These are phyloP conservation scores for Pestalotiopsis sp. DNA, from an alignment of 2,329 filamentous ascomycete species.

Conservation along the genomic window DNA sequence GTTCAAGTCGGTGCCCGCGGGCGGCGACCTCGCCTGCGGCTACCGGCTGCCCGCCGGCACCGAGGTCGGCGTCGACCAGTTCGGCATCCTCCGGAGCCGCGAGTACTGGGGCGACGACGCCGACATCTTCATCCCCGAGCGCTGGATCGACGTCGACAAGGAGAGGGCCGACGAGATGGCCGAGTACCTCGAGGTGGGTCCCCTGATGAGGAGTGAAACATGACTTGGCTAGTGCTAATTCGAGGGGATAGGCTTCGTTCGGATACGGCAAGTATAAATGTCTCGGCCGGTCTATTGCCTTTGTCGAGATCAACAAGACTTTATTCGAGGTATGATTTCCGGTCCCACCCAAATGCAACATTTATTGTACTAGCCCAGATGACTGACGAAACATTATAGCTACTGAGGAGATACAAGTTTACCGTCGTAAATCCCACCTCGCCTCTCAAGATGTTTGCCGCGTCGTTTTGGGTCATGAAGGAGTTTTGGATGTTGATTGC, in stretches of 20 bases:
- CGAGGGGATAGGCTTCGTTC: conserved; percentile 2
- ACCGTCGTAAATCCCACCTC: background rate
- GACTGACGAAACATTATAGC: background rate
- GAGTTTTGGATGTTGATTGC: conserved; percentile 7
- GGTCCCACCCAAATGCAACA: background rate
- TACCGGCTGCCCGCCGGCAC: conserved; percentile 15
- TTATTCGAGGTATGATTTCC: conserved; percentile 15
- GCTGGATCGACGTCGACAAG: conserved; percentile 15
- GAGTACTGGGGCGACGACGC: conserved; percentile 12
- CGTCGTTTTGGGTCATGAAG: conserved; percentile 6
- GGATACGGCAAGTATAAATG: conserved; percentile 18
- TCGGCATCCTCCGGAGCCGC: conserved; percentile 2
- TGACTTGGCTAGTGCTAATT: background rate
- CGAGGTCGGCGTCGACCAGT: conserved; percentile 11
- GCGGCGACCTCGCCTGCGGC: conserved; percentile 16
- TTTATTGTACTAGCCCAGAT: background rate
- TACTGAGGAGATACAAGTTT: background rate
- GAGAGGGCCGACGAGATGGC: conserved; percentile 13
- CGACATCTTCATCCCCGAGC: conserved; percentile 16
- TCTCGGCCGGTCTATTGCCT: conserved; percentile 16
- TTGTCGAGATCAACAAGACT: conserved; percentile 17
- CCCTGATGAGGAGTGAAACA: background rate
- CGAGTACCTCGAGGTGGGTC: conserved; percentile 16
- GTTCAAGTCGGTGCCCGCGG: conserved; percentile 18
- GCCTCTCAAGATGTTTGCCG: background rate